phyloP scores from a whole-genome alignment of 352 stramenopile species.

The Globisporangium uncinulatum region DNA sequence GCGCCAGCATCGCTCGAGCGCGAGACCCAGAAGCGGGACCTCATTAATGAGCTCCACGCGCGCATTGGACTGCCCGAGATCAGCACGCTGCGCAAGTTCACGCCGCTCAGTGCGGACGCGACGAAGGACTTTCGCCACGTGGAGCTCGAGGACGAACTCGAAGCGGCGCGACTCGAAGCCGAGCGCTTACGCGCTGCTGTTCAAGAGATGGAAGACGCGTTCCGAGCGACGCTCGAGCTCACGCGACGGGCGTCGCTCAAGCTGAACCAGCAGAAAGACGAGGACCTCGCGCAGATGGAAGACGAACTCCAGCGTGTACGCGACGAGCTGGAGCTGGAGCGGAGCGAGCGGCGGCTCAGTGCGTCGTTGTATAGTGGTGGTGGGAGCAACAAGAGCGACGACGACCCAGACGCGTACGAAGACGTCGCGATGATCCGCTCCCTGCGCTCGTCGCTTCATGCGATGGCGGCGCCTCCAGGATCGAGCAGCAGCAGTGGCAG shows the following conservation, averaged over 20 bases:
- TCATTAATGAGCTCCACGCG: slow-evolving; percentile 75
- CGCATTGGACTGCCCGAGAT: slow-evolving; percentile 69
- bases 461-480: slow-evolving; percentile 9
- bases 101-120: slow-evolving; percentile 48
- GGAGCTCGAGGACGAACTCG: slow-evolving; percentile 47
- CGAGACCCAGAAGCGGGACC: slow-evolving; percentile 51
- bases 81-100: slow-evolving; percentile 58
- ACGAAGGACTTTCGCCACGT: slow-evolving; percentile 38
- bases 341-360: slow-evolving; percentile 37
- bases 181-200: slow-evolving; percentile 50
- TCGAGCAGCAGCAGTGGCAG: slow-evolving; percentile 8
- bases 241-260: slow-evolving; percentile 55
- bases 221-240: slow-evolving; percentile 38
- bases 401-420: slow-evolving; percentile 25
- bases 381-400: slow-evolving; percentile 21
- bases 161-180: slow-evolving; percentile 46
- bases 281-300: slow-evolving; percentile 42
- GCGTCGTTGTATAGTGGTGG: slow-evolving; percentile 19
- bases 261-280: slow-evolving; percentile 46
- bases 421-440: slow-evolving; percentile 26
- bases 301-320: slow-evolving; percentile 45
- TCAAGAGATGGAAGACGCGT: slow-evolving; percentile 52
- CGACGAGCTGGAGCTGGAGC: slow-evolving; percentile 42
- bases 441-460: slow-evolving; percentile 31
- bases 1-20: too few relatives aligned